Base-by-base conservation (phyloP, 2,329 filamentous ascomycete genomes). In the Xylaria sp. region DNA sequence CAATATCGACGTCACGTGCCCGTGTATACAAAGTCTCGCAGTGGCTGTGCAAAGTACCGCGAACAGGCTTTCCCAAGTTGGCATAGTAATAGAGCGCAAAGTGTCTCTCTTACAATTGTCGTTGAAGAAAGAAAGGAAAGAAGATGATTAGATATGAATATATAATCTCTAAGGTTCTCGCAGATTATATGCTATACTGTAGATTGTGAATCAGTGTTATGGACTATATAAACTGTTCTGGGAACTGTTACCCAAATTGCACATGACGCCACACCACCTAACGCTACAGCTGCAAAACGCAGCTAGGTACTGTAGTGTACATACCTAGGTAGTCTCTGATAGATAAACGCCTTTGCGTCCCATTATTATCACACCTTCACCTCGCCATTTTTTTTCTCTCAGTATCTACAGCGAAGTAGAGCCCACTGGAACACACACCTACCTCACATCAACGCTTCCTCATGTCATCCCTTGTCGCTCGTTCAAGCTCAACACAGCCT, bases 1-100 rank as follows among this genome's bases (percentile, higher is more conserved):
- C 23, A 18, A 13, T 49, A 18, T 15, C 15, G 13, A 41, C 36
- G 43, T 70, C 68, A 70, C 68, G 68, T 70, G 68, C 6, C 51
- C 0, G 6, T 6, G 18, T 60, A n/a, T 36, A 36, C 33, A 36
- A 4, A 1, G 10, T 55, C 41, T 13, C 25, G 18, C 23, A 51
- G 67, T 69, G 67, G 67, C 67, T 69, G 67, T 67, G 67, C 67
- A 64, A 33, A 48, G 51, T 39, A 28, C 46, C 33, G 9, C 28
- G 18, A 20, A 46, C 23, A 48, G 49, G 39, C 54, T 46, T 28
- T 25, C 20, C 18, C 28, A 9, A 20, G 41, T 49, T 28, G 18
- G 28, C 23, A 31, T 48, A 49, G 28, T 39, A 20, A 39, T 15
- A 13, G 15, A 49, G 13, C 36, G 25, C 31, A 52, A 52, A 20